Evolutionary conservation across 2,329 filamentous ascomycete species (phyloP).

Genomic region (Fusarium tjaetaba): DNA sequence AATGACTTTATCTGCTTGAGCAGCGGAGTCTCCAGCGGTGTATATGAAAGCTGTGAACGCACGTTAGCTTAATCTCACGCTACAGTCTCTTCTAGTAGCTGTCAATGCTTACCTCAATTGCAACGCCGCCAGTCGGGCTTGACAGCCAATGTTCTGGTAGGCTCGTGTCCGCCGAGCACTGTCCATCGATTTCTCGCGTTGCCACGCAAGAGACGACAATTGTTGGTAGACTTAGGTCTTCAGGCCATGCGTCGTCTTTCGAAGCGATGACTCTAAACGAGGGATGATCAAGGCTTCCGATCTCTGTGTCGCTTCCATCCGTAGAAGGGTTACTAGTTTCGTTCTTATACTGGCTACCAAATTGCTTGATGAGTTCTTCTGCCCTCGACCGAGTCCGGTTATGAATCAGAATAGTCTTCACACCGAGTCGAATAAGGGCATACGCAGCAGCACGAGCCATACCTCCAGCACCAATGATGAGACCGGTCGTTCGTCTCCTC

Average conservation of each 20-base stretch:
- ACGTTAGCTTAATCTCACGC: not conserved
- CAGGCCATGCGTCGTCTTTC: not conserved
- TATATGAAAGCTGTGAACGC: not conserved
- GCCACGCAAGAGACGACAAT: not conserved
- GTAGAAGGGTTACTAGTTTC: accelerated
- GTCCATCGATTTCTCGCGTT: not conserved
- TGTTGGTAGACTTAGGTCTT: not conserved
- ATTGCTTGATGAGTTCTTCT: not conserved
- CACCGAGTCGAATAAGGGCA: not conserved
- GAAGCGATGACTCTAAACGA: not conserved
- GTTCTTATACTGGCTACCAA: accelerated
- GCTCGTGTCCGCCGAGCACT: conserved; percentile 2
- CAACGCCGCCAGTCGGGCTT: conserved; percentile 4
- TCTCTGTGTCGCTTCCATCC: accelerated
- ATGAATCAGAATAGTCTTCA: not conserved
- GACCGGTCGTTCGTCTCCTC: not conserved
- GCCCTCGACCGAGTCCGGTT: not conserved
- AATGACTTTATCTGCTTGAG: not conserved
- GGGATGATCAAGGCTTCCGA: not conserved
- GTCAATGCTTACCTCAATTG: not conserved
- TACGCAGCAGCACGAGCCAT: conserved; percentile 13
- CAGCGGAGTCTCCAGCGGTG: not conserved
- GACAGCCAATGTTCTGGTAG: not conserved
- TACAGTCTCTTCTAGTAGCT: accelerated
- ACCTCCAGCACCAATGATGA: not conserved